phyloP scores from a whole-genome alignment of 116 monocot genomes.

The Dioscorea cayenensis region DNA sequence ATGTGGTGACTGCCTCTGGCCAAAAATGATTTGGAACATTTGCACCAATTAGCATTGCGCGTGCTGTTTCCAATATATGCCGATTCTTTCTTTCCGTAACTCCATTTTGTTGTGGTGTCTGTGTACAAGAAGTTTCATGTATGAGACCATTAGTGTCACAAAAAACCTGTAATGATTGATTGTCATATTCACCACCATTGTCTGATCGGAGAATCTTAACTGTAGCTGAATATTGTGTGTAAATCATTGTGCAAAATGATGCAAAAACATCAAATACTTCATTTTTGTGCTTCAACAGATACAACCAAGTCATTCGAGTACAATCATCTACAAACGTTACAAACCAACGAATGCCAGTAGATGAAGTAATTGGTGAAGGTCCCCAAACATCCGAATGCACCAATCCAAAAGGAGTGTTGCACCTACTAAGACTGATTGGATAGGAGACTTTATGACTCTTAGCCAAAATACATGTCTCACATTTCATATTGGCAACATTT shows the following conservation, averaged over 20 bases:
- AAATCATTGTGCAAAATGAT: constrained; percentile 4
- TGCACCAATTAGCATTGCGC: neutral
- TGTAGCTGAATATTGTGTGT: constrained; percentile 7
- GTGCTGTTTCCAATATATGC: neutral
- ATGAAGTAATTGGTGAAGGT: no score
- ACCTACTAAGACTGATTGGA: no score
- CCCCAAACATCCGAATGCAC: no score
- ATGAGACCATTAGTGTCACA: neutral
- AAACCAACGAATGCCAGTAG: no score
- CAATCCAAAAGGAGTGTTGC: no score
- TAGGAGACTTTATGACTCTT: no score
- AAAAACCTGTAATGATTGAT: neutral
- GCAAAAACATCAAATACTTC: constrained; percentile 6
- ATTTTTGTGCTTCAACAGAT: constrained; percentile 7
- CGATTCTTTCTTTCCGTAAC: constrained; percentile 3
- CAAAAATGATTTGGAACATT: neutral
- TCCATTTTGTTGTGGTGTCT: constrained; percentile 16
- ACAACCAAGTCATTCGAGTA: constrained; percentile 10
- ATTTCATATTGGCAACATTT: no score
- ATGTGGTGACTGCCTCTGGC: neutral
- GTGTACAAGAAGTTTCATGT: neutral
- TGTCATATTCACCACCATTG: constrained; percentile 10
- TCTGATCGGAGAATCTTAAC: constrained; percentile 11
- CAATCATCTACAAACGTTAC: constrained; percentile 11
- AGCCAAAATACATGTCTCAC: no score